Percentiles rank a stretch among this genome's conserved stretches.
Evolutionary conservation across 768 basidiomycete species (phyloP).

Genomic region (Mycena haematopus): DNA sequence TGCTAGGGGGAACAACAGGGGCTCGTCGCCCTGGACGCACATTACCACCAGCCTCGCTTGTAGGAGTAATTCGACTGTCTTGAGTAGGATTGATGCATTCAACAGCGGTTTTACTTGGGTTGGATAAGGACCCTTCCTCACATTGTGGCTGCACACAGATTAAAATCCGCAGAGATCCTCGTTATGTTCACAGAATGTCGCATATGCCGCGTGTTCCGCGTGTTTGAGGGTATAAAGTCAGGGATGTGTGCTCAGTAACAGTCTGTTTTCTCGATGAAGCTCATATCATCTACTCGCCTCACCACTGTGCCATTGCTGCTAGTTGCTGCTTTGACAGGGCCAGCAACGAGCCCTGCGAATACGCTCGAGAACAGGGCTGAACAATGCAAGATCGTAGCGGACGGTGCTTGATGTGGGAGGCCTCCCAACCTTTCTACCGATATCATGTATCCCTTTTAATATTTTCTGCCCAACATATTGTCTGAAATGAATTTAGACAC

Average conservation of each 20-base stretch:
- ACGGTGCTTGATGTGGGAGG: constrained; percentile 2
- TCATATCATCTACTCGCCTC: constrained; percentile 2
- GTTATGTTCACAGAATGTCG: no score
- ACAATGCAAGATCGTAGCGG: not conserved
- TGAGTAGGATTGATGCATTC: no score
- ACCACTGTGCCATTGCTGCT: not conserved
- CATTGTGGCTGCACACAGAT: no score
- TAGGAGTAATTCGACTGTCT: no score
- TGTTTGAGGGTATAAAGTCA: not conserved
- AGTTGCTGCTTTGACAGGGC: not conserved
- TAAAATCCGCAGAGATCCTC: no score
- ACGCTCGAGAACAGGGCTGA: not conserved
- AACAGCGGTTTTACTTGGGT: no score
- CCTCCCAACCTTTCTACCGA: not conserved
- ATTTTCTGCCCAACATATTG: not conserved
- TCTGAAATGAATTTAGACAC: not conserved
- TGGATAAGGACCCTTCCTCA: no score
- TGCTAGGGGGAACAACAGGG: no score
- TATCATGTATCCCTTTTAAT: constrained; percentile 1
- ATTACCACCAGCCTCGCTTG: no score
- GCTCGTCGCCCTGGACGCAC: no score
- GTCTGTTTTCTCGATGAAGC: not conserved
- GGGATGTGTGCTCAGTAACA: not conserved
- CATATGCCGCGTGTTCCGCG: no score
- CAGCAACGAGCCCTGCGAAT: not conserved